Conservation (phyloP, 2,329 filamentous ascomycete genomes). For the Colletotrichum orchidophilum region DNA sequence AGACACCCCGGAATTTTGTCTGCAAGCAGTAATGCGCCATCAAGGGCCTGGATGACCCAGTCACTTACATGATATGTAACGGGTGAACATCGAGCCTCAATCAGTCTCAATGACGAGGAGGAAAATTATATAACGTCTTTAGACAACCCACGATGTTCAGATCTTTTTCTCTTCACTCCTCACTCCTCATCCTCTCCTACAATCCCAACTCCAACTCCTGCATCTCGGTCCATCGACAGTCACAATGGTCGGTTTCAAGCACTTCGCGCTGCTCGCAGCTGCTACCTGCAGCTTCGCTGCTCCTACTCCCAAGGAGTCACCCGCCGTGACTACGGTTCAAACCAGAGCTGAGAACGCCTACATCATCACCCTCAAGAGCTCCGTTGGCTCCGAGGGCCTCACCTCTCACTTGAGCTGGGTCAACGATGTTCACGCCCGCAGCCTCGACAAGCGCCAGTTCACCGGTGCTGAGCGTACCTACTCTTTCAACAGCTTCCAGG, state of each 20-base stretch:
- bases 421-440: slow-evolving; percentile 42
- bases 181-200: slow-evolving; percentile 9
- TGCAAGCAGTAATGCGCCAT: slow-evolving; percentile 5
- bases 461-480: slow-evolving; percentile 27
- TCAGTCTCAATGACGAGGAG: background rate
- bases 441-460: slow-evolving; percentile 42
- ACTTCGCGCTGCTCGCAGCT: slow-evolving; percentile 31
- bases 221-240: slow-evolving; percentile 5
- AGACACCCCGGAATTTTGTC: background rate
- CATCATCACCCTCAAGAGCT: slow-evolving; percentile 56
- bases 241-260: slow-evolving; percentile 35
- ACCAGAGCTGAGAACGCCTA: slow-evolving; percentile 49
- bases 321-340: slow-evolving; percentile 9
- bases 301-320: slow-evolving; percentile 16
- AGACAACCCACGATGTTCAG: background rate
- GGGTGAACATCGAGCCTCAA: background rate
- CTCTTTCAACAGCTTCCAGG: slow-evolving; percentile 47
- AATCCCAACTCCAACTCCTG: slow-evolving; percentile 6
- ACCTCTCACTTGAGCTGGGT: slow-evolving; percentile 44
- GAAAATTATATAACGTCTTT: slow-evolving; percentile 11
- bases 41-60: background rate
- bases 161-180: background rate
- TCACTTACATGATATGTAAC: background rate
- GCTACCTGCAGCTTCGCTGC: slow-evolving; percentile 31
- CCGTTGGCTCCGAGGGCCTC: slow-evolving; percentile 37